phyloP scores from a whole-genome alignment of 495 filamentous ascomycete genomes.

The Penicillium chermesinum region DNA sequence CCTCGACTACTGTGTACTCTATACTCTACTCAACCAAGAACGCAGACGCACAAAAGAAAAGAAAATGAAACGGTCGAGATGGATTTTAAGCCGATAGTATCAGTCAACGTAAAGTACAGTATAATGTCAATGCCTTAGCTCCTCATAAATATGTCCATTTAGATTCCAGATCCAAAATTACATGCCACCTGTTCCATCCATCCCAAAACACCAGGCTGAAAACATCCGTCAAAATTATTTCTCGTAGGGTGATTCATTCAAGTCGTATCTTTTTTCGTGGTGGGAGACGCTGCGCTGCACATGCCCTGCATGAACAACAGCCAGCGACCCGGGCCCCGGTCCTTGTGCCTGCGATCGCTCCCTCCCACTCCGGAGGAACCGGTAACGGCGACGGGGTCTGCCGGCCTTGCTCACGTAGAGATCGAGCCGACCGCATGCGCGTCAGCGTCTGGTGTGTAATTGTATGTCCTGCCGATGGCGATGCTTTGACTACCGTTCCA shows the following conservation, averaged over 20 bases:
- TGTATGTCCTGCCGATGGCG: conserved; percentile 62
- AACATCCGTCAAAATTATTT: conserved; percentile 2
- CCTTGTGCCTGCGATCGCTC: background rate
- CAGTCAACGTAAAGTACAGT: background rate
- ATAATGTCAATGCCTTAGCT: too few species aligned
- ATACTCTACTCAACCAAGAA: too few species aligned
- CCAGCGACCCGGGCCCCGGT: background rate
- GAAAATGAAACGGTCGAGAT: too few species aligned
- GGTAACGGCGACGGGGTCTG: conserved; percentile 19
- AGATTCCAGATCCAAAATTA: background rate
- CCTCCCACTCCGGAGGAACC: background rate
- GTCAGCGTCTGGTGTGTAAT: conserved; percentile 57
- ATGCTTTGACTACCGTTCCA: conserved; percentile 65
- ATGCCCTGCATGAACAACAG: conserved; percentile 9
- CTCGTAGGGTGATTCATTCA: conserved; percentile 30
- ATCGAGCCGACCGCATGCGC: conserved; percentile 63
- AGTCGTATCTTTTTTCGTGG: conserved; percentile 28
- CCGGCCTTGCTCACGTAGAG: conserved; percentile 35
- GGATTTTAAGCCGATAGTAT: too few species aligned
- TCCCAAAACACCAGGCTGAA: background rate
- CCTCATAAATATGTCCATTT: too few species aligned
- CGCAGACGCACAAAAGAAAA: background rate
- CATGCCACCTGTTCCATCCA: background rate
- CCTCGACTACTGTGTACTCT: background rate
- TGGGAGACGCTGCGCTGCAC: conserved; percentile 20